Conservation (phyloP, 495 filamentous ascomycete genomes). For the Neurospora discreta region DNA sequence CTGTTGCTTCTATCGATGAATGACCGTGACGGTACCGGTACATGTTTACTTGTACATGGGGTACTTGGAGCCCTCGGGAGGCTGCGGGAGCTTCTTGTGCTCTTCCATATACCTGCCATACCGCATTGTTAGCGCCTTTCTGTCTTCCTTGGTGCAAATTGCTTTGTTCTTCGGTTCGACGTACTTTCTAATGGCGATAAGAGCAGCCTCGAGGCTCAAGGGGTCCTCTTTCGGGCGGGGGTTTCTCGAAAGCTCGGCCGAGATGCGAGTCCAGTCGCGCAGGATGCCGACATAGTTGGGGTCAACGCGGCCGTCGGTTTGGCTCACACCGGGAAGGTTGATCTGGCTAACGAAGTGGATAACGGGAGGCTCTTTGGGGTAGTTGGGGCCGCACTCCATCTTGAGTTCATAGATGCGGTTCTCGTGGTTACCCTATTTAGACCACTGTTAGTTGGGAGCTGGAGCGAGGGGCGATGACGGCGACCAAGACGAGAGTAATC, state of each 20-base stretch:
- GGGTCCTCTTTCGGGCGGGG: constrained; percentile 26
- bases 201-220: constrained; percentile 45
- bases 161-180: neutral
- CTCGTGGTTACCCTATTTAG: constrained; percentile 75
- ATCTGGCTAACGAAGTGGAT: constrained; percentile 87
- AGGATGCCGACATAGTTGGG: constrained; percentile 71
- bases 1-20: neutral
- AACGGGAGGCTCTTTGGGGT: constrained; percentile 78
- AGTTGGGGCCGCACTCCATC: constrained; percentile 86
- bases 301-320: constrained; percentile 72
- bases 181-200: constrained; percentile 21
- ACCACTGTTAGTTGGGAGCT: constrained; percentile 5
- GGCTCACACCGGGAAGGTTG: constrained; percentile 89
- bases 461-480: neutral
- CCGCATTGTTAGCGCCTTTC: constrained; percentile 11
- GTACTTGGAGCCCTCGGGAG: constrained; percentile 77
- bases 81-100: constrained; percentile 92
- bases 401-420: constrained; percentile 97
- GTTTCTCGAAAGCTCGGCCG: constrained; percentile 60
- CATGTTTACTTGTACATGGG: constrained; percentile 17
- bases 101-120: constrained; percentile 79
- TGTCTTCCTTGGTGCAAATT: neutral
- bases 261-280: constrained; percentile 75
- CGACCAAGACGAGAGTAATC: neutral
- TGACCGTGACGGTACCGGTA: neutral